Evolutionary conservation across 371 early-diverging fungal species (phyloP).

Genomic region (Syncephalastrum monosporum): DNA sequence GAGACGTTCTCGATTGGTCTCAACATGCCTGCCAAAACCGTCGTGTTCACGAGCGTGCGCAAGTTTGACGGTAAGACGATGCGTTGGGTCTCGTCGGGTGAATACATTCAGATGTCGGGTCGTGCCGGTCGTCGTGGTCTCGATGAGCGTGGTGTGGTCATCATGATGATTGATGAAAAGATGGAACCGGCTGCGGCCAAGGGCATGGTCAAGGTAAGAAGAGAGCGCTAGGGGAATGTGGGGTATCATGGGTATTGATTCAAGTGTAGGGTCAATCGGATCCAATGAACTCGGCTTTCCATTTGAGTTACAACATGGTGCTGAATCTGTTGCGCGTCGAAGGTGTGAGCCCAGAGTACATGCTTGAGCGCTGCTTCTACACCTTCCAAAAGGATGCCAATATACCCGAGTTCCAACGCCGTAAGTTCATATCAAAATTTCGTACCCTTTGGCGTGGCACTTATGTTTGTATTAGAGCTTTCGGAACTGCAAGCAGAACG

Average conservation of each 20-base stretch:
- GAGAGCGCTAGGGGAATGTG: background rate
- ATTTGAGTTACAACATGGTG: conserved; percentile 99
- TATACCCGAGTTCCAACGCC: conserved; percentile 77
- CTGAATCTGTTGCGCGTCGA: conserved; percentile 98
- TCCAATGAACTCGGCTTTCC: conserved; percentile 96
- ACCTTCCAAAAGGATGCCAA: conserved; percentile 93
- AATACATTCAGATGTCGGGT: conserved; percentile 99
- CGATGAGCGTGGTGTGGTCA: conserved; percentile 98
- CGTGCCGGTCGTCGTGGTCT: conserved; percentile 98
- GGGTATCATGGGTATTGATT: background rate
- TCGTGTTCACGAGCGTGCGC: conserved; percentile 96
- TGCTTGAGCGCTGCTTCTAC: conserved; percentile 94
- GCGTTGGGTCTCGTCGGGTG: conserved; percentile 90
- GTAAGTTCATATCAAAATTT: conserved; percentile 6
- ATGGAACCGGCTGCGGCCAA: conserved; percentile 94
- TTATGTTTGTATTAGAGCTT: conserved; percentile 29
- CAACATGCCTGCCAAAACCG: conserved; percentile 99
- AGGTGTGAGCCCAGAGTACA: conserved; percentile 92
- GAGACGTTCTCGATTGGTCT: conserved; percentile 99
- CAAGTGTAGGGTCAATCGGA: conserved; percentile 77
- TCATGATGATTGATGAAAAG: conserved; percentile 96
- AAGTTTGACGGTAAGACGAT: conserved; percentile 96
- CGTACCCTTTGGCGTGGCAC: background rate
- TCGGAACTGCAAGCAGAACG: conserved; percentile 58
- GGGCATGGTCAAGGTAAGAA: conserved; percentile 81